A percentile compares a stretch with the other conserved stretches of the same genome.
phyloP scores from a whole-genome alignment of 176 grass and related monocot genomes.

The Poa annua region DNA sequence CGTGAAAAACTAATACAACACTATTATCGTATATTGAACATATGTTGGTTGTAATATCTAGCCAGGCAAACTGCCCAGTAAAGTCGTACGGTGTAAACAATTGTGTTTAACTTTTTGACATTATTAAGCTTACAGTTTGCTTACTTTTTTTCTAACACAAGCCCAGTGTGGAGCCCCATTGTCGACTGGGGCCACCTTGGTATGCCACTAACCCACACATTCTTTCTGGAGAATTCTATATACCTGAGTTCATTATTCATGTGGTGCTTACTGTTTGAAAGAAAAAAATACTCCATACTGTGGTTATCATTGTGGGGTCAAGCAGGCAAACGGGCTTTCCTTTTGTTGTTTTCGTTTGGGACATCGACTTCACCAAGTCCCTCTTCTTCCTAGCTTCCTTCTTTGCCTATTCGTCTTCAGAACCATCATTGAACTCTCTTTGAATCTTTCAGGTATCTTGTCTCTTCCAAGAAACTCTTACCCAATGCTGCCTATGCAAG shows the following conservation, averaged over 20 bases:
- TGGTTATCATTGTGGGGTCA: conserved; percentile 4
- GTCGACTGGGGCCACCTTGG: neutral
- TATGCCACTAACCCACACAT: neutral
- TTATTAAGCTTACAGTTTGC: neutral
- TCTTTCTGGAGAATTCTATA: neutral
- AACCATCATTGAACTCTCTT: neutral
- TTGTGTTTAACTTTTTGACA: neutral
- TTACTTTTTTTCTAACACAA: neutral
- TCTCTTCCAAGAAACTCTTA: neutral
- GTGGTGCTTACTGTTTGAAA: neutral
- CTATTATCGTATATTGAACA: neutral
- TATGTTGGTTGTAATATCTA: neutral
- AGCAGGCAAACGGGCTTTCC: neutral
- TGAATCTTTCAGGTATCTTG: conserved; percentile 13
- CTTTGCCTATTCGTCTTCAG: conserved; percentile 19
- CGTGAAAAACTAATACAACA: neutral
- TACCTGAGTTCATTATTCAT: neutral
- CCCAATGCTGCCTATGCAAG: neutral
- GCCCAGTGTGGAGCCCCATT: neutral
- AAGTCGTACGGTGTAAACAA: neutral
- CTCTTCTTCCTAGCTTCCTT: neutral
- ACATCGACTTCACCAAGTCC: neutral
- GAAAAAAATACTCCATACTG: neutral
- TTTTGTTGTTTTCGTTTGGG: neutral
- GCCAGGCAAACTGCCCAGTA: neutral